phyloP scores from a whole-genome alignment of 148 eudicot genomes.

The Vaccinium myrtillus region DNA sequence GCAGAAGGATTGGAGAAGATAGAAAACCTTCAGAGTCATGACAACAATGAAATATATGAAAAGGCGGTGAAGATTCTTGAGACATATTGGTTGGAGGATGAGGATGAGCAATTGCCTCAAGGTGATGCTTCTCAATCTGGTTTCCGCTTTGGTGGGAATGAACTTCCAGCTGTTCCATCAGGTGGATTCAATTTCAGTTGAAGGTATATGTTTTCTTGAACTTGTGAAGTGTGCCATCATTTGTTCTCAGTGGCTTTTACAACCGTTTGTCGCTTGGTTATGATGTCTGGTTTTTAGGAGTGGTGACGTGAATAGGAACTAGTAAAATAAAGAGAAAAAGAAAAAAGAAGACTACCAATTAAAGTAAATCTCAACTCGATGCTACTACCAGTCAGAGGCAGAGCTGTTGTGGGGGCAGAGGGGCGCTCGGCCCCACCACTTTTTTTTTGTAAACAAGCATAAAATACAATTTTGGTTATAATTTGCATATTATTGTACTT shows the following conservation, averaged over 20 bases:
- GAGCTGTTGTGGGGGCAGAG: too few relatives aligned
- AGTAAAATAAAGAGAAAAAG: background rate
- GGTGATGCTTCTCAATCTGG: conserved; percentile 70
- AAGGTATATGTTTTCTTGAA: conserved; percentile 32
- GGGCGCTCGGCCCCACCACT: too few relatives aligned
- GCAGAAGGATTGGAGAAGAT: conserved; percentile 88
- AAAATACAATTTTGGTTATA: too few relatives aligned
- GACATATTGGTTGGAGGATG: conserved; percentile 84
- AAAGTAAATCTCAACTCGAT: background rate
- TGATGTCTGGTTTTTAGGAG: background rate
- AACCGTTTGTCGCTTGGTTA: background rate
- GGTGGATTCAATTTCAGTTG: conserved; percentile 84
- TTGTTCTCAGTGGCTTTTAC: background rate
- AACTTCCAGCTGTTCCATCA: conserved; percentile 58
- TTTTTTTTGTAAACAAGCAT: too few relatives aligned
- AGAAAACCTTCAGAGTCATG: conserved; percentile 77
- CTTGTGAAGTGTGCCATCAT: background rate
- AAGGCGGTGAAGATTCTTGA: conserved; percentile 81
- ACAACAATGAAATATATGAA: conserved; percentile 88
- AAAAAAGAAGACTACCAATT: background rate
- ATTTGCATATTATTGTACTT: too few relatives aligned
- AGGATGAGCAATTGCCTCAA: conserved; percentile 64
- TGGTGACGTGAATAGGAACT: background rate
- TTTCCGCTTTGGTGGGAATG: conserved; percentile 65
- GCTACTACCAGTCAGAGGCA: too few relatives aligned